Evolutionary conservation across 441 rosid species (phyloP), one percentile per base, ranked within the genome.

Genomic region (Lepidium campestre): DNA sequence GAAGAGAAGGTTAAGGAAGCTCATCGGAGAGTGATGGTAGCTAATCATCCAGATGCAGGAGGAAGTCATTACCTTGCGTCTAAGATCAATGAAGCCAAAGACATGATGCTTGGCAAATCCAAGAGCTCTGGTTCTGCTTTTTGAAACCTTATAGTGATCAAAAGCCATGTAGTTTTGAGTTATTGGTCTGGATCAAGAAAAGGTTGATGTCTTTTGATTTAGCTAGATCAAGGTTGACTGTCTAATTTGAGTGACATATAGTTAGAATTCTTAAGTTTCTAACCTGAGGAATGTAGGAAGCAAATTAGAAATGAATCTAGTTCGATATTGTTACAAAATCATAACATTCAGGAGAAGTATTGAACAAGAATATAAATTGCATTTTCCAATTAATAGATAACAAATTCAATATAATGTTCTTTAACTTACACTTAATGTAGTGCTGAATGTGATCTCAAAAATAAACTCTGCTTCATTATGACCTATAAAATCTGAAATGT

Each of bases 21-120:
- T 14, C 89, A 86, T 64, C 56, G 86, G 75, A 81, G 83, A 62
- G 87, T 86, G 54, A 86, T 86, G 89, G 80, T 82, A 29, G 74
- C 83, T 5, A 82, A 82, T 39, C 85, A 82, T 62, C 85, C 81
- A 6, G 85, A 77, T 42, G 82, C 82, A 11, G 85, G 81, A 12
- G 85, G 85, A 65, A 81, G 81, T 61, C 82, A 79, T 62, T 81
- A 74, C 57, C 77, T 81, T 44, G 82, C 82, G 0, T 79, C 81
- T 48, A 81, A 81, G 71, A 77, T 79, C 66, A 81, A 79, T 17
- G 85, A 79, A 77, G 85, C 85, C 2, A 79, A 75, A 54, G 81
- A 81, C 47, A 42, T 79, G 64, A 68, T 81, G 81, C 81, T 82
- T 13, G 75, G 81, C 25, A 79, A 77, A 63, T 29, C 63, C 42